Percentiles rank a stretch among this genome's conserved stretches.
Conservation (phyloP, 495 filamentous ascomycete species). For the Cryomyces minteri region DNA sequence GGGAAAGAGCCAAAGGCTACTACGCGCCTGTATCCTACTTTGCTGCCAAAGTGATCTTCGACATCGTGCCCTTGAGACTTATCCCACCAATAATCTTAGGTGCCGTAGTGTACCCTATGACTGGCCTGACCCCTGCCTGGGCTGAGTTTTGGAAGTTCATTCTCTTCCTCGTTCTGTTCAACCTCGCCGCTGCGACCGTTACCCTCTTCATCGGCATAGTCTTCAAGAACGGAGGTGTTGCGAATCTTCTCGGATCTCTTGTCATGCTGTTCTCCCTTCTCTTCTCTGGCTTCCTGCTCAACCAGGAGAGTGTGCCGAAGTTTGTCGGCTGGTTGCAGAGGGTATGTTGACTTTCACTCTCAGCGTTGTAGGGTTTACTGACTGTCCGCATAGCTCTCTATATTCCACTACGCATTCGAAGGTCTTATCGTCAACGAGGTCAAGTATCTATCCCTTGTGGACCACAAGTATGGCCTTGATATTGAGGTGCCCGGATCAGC, state of each 20-base stretch:
- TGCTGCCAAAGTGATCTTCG: conserved; percentile 79
- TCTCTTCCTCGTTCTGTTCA: conserved; percentile 85
- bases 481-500: conserved; percentile 92
- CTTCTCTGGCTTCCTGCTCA: conserved; percentile 83
- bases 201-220: conserved; percentile 94
- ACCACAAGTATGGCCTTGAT: conserved; percentile 83
- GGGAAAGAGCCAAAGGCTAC: conserved; percentile 93
- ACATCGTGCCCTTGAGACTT: conserved; percentile 83
- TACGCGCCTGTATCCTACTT: conserved; percentile 98
- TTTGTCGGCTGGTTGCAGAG: conserved; percentile 73
- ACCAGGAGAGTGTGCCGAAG: conserved; percentile 78
- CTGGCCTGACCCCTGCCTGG: conserved; percentile 70
- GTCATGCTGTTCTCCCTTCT: conserved; percentile 97
- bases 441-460: conserved; percentile 68
- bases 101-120: conserved; percentile 96
- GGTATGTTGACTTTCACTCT: conserved; percentile 25
- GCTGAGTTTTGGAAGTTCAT: conserved; percentile 82
- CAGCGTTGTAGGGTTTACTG: background rate
- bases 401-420: conserved; percentile 98
- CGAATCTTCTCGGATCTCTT: conserved; percentile 83
- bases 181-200: conserved; percentile 79
- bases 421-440: conserved; percentile 96
- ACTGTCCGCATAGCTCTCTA: conserved; percentile 46
- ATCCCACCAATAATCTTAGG: conserved; percentile 94
- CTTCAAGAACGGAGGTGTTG: conserved; percentile 79